Conservation (phyloP, 1,284 basidiomycete species). For the Austroboletus olivaceoglutinosus region DNA sequence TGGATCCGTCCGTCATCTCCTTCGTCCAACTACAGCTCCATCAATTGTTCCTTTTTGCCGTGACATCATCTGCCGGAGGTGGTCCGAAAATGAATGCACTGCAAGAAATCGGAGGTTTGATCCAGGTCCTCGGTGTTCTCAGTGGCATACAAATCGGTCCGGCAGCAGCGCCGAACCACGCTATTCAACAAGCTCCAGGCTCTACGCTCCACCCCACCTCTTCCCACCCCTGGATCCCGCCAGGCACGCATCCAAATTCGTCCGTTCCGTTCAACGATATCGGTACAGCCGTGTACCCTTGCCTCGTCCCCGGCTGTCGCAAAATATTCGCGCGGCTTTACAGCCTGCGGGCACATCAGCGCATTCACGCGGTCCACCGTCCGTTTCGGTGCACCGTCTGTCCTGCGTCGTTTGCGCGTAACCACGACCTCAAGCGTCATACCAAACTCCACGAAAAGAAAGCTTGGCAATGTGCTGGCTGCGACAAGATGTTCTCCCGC, state of each 20-base stretch:
- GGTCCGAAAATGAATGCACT: constrained; percentile 54
- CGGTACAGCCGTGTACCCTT: constrained; percentile 73
- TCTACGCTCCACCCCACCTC: constrained; percentile 22
- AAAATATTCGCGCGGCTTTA: constrained; percentile 67
- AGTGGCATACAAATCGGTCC: constrained; percentile 69
- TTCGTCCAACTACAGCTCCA: constrained; percentile 68
- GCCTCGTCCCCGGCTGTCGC: constrained; percentile 55
- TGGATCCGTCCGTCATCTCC: constrained; percentile 56
- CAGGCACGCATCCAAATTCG: constrained; percentile 22
- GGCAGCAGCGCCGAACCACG: constrained; percentile 28
- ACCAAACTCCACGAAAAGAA: constrained; percentile 62
- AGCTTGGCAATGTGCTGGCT: constrained; percentile 69
- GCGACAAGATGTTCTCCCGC: constrained; percentile 68
- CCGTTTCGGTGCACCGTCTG: constrained; percentile 62
- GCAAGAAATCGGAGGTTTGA: constrained; percentile 71
- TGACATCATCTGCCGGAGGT: constrained; percentile 58
- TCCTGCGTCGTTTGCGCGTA: constrained; percentile 70
- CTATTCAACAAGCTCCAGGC: constrained; percentile 11
- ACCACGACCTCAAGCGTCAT: constrained; percentile 75
- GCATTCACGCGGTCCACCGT: constrained; percentile 57
- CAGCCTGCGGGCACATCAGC: constrained; percentile 65
- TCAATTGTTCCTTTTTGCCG: constrained; percentile 70
- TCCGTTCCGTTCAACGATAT: constrained; percentile 46
- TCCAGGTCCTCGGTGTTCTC: constrained; percentile 74
- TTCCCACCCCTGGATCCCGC: constrained; percentile 34